Base-by-base conservation (phyloP, 352 stramenopile genomes). In the Peronospora farinosa region DNA sequence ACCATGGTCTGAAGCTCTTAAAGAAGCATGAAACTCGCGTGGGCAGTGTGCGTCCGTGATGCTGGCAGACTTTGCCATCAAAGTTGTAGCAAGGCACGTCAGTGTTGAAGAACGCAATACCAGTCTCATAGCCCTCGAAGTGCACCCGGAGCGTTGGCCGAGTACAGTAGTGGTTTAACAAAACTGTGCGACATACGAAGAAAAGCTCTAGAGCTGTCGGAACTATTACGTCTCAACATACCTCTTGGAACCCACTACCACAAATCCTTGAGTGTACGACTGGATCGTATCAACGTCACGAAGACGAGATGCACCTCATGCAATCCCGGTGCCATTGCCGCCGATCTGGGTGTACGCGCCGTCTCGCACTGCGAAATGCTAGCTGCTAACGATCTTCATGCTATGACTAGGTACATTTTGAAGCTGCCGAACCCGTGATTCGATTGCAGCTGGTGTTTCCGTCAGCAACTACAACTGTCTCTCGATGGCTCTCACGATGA, bases 51-150 rank as follows among this genome's bases (percentile, higher is more conserved):
- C 78, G 54, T 89, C 74, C 5, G 72, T 86, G 57, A 89, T 89
- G 48, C 64, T 83, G 65, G 50, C 87, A 89, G n/a, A 75, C 74
- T 51, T 82, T 86, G 38, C 78, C 78, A 28, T 86, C 74, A 46
- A 83, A 89, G 33, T 84, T 66, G 54, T 93, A 89, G 67, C 91
- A 95, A 30, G 82, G 79, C n/a, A 95, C 84, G 31, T 95, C 84
- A 0, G 84, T 93, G 57, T 95, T 95, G 63, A 92, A 95, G 25
- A 74, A 89, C 5, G 84, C 84, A 12, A 95, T 63, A 25, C 86
- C 80, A 19, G 77, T 91, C 25, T 89, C 76, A 53, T 92, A 95
- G n/a, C 82, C 84, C 30, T 87, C 74, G 3, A 95, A 62, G 19
- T 84, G 76, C 6, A 93, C 82, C n/a, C 0, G 80, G 84, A 6